A percentile compares a stretch with the other conserved stretches of the same genome.
Evolutionary conservation across 176 grass and related monocot species (phyloP).

Genomic region (Chrysopogon serrulatus): DNA sequence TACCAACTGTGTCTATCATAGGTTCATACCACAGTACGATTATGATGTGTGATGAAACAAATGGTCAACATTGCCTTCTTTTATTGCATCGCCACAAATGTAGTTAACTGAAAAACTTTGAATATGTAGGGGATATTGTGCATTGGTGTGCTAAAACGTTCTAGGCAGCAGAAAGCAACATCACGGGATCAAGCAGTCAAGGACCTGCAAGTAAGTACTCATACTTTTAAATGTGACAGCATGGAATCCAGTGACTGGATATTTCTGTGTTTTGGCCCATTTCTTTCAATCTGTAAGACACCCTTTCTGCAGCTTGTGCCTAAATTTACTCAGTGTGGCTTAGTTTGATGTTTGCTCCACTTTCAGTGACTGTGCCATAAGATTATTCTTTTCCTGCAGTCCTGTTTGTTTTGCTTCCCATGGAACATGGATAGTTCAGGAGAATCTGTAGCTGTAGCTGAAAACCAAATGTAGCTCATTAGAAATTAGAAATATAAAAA

Average conservation of each 20-base stretch:
- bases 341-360: not conserved
- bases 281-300: not conserved
- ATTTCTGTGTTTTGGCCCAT: not conserved
- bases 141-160: conserved; percentile 73
- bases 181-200: conserved; percentile 73
- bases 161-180: conserved; percentile 62
- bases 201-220: conserved; percentile 64
- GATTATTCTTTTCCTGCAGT: not conserved
- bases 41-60: not conserved
- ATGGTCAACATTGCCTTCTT: not conserved
- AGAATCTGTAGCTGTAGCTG: not conserved
- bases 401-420: not conserved
- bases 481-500: not conserved
- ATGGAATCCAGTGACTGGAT: not conserved
- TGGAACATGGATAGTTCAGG: not conserved
- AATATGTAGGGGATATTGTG: conserved; percentile 79
- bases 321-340: not conserved
- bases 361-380: not conserved
- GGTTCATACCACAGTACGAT: not conserved
- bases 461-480: not conserved
- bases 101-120: conserved; percentile 1
- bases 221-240: not conserved
- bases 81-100: not conserved
- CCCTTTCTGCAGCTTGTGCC: not conserved
- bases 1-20: not conserved